Conservation (phyloP, 495 filamentous ascomycete genomes). For the Penicillium bialowiezense region DNA sequence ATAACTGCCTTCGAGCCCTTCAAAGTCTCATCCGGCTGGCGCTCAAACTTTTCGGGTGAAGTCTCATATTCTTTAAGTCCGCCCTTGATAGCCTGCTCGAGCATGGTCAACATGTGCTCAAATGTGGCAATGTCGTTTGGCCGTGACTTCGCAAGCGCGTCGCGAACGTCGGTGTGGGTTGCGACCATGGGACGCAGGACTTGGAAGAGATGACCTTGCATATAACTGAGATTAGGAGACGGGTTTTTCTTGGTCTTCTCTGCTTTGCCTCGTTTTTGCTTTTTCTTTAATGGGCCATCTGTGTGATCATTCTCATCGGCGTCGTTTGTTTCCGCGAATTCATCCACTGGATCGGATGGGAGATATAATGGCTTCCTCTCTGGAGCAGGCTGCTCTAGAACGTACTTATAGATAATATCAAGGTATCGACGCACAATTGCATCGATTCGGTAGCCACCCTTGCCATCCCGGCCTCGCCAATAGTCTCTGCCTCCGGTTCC, state of each 20-base stretch:
- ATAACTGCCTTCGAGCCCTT: constrained; percentile 64
- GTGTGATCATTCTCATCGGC: constrained; percentile 35
- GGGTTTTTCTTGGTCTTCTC: constrained; percentile 45
- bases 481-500: constrained; percentile 71
- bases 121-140: constrained; percentile 66
- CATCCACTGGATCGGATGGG: constrained; percentile 56
- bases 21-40: constrained; percentile 31
- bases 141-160: constrained; percentile 65
- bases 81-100: constrained; percentile 66
- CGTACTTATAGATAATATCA: constrained; percentile 79
- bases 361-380: constrained; percentile 69
- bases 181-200: constrained; percentile 78
- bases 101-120: constrained; percentile 65
- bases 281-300: constrained; percentile 55
- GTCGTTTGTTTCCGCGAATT: constrained; percentile 26
- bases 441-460: constrained; percentile 86
- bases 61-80: constrained; percentile 72
- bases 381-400: constrained; percentile 61
- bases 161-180: constrained; percentile 74
- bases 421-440: constrained; percentile 83
- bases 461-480: constrained; percentile 78
- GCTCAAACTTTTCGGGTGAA: constrained; percentile 54
- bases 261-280: constrained; percentile 47
- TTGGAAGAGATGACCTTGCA: constrained; percentile 93
- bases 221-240: constrained; percentile 72